These are phyloP conservation scores for Russula sp. DNA, from an alignment of 768 basidiomycete genomes.

Conservation along the genomic window DNA sequence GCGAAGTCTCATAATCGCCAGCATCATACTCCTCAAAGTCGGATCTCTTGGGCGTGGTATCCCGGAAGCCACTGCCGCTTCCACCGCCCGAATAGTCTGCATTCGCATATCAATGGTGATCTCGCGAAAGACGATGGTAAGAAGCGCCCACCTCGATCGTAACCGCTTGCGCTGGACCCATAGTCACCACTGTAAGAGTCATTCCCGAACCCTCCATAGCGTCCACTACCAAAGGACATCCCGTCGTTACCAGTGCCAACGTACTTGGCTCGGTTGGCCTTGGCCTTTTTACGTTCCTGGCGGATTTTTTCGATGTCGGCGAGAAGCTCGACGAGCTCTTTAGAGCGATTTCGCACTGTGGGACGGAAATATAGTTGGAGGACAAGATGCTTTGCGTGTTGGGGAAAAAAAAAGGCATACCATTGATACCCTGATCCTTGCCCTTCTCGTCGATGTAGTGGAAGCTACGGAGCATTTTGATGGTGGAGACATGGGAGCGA, in stretches of 20 bases:
- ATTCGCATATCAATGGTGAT: neutral
- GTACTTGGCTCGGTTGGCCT: slow-evolving; percentile 85
- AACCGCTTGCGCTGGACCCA: slow-evolving; percentile 36
- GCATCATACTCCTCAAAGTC: slow-evolving; percentile 92
- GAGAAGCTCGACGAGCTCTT: slow-evolving; percentile 87
- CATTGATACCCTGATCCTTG: slow-evolving; percentile 97
- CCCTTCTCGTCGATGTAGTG: slow-evolving; percentile 99
- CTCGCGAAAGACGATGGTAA: neutral
- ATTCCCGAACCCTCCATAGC: slow-evolving; percentile 67
- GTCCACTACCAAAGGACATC: slow-evolving; percentile 51
- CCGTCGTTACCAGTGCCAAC: slow-evolving; percentile 80
- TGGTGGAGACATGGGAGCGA: slow-evolving; percentile 84
- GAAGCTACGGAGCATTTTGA: slow-evolving; percentile 97
- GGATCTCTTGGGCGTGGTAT: slow-evolving; percentile 44
- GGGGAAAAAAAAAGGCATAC: slow-evolving; percentile 40
- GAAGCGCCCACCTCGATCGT: slow-evolving; percentile 29
- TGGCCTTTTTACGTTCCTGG: slow-evolving; percentile 84
- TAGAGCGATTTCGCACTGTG: slow-evolving; percentile 90
- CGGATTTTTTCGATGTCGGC: slow-evolving; percentile 89
- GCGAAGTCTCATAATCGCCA: slow-evolving; percentile 74
- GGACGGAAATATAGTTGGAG: neutral
- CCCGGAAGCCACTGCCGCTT: slow-evolving; percentile 53
- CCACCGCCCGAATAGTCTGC: slow-evolving; percentile 25
- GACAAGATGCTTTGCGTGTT: neutral
- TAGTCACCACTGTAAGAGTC: slow-evolving; percentile 36